Percentiles rank a stretch among this genome's conserved stretches.
Conservation (phyloP, 2,329 filamentous ascomycete species). For the Zasmidium angulare region DNA sequence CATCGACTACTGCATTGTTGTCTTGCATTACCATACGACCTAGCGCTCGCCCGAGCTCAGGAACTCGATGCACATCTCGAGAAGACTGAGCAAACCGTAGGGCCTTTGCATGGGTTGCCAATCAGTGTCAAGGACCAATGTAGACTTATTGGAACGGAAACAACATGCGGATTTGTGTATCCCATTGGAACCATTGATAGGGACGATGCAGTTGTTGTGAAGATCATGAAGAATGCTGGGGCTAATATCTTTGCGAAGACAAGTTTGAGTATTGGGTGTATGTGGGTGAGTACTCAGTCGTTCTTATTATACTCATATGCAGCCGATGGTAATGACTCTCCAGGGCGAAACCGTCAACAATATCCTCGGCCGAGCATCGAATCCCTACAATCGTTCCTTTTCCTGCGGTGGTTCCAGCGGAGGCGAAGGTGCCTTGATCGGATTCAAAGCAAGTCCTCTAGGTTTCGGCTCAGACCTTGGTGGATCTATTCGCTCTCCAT, state of each 20-base stretch:
- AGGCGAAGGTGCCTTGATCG: constrained; percentile 54
- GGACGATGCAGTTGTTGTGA: not conserved
- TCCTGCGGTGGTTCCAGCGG: constrained; percentile 55
- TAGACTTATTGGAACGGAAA: not conserved
- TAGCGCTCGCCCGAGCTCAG: constrained; percentile 39
- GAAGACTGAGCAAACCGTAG: constrained; percentile 38
- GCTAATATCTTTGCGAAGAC: not conserved
- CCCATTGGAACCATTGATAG: not conserved
- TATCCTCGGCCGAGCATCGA: constrained; percentile 49
- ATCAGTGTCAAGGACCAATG: constrained; percentile 36
- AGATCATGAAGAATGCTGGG: not conserved
- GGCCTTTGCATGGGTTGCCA: constrained; percentile 46
- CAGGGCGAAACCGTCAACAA: constrained; percentile 49
- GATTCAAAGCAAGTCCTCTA: constrained; percentile 48
- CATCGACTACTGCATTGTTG: constrained; percentile 49
- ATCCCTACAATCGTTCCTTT: constrained; percentile 48
- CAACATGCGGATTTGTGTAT: not conserved
- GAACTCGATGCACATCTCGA: constrained; percentile 42
- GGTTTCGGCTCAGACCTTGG: constrained; percentile 55
- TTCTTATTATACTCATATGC: no score
- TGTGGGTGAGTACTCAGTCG: not conserved
- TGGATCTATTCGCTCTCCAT: constrained; percentile 53
- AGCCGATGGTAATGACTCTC: constrained; percentile 42
- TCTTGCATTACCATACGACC: constrained; percentile 41
- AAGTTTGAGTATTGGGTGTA: constrained; percentile 1